Base-by-base conservation (phyloP, 192 early-diverging fungal species). In the Mortierella alpina region DNA sequence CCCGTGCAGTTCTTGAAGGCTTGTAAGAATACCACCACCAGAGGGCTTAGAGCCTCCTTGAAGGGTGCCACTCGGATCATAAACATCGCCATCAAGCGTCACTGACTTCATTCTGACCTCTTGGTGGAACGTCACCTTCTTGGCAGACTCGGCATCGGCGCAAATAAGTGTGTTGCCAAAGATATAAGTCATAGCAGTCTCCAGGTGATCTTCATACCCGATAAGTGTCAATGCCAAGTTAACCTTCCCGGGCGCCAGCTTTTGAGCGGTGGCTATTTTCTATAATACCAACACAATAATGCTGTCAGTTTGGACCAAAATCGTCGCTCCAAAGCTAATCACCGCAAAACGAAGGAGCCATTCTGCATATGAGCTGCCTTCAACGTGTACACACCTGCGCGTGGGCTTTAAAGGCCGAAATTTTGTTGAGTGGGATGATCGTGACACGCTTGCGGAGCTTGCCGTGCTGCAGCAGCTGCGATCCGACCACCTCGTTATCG, bases 371-470 rank as follows among this genome's bases (percentile, higher is more conserved):
- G 23, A 61, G 18, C 7, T 8, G 9, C 5, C n/a, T 22, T 18
- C 11, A 5, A 0, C 13, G 46, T 12, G 20, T 17, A 22, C 49
- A 56, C 74, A 85, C 85, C 73, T 88, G 87, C 10, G 91, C 84
- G 9, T 87, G 82, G 8, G 88, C 77, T 66, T 68, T 87, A 44
- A 81, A 87, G 2, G 87, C 74, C n/a, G 79, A 70, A 55, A 99
- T 98, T 82, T 96, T 97, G 90, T 98, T 98, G n/a, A 99, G 84
- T 17, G 97, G 98, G 55, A 99, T 96, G 17, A 99, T 89, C 3
- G 97, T 99, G 14, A 94, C 91, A 1, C 96, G 88, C 39, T 90
- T 91, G 40, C 86, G 84, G 10, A 99, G 82, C 63, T 85, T 86
- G 40, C 96, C 96, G 17, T 89, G 86, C 62, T 95, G 85, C 14